Evolutionary conservation across 208 protist genomes (phyloP), one percentile per base, ranked within the genome.

Genomic region (Tritrichomonas foetus): DNA sequence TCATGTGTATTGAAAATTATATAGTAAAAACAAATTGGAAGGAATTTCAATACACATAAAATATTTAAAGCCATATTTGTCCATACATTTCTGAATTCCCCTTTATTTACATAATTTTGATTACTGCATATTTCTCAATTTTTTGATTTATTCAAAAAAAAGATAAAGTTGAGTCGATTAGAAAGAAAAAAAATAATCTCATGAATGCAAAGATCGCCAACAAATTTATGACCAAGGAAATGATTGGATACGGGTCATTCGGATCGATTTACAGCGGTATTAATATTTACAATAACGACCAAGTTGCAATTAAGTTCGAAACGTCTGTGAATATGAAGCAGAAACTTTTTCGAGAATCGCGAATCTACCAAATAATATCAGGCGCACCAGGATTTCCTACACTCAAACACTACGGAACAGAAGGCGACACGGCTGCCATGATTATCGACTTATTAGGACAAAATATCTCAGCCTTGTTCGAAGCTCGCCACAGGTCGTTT

Each of bases 401-500:
- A 41, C 96, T 99, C 0, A 97, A 97, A 94, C 99, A 97, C 95
- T 99, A 96, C 95, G 98, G 98, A 2, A 75, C 96, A 5, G 97
- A 98, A 64, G 98, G 98, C 0, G 97, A 99, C 66, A 99, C 99
- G 95, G 98, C 99, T 93, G 98, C 99, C 20, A 98, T 99, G 96
- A 98, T 99, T 47, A 99, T 99, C 96, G 99, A 99, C 75, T 95
- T 99, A 14, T 96, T 99, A 0, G 99, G 99, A 0, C 98, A 98
- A 22, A 98, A 96, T 78, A 96, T 99, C 16, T 98, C 99, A 94
- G 98, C 99, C 94, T 95, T 99, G 8, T 99, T 99, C 94, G 97
- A 97, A 55, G 96, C 97, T 72, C 98, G 97, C 64, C 20, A 44
- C 3, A 25, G 39, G 47, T 33, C 93, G 27, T 92, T 95, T 53